Base-by-base conservation (phyloP, 768 basidiomycete species). In the Tubosaeta brunneosetosa region DNA sequence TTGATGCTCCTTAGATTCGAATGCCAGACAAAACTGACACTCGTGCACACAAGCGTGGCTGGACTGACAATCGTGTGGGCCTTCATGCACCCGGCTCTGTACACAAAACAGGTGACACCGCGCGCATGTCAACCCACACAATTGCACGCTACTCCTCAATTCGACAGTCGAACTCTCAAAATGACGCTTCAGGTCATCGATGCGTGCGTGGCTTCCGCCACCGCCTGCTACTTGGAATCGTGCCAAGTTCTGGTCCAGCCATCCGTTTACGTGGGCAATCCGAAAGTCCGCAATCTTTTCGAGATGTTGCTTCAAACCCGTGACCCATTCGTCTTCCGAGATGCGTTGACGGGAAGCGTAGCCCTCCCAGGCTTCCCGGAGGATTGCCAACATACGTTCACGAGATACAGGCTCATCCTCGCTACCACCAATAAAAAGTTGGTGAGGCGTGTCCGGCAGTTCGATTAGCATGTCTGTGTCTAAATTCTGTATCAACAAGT, bases 61-160 rank as follows among this genome's bases (percentile, higher is more conserved):
- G 3, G 22, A 22, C 22, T 22, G 22, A 3, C 22, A 22, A 3
- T 22, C 22, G 22, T 22, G 22, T 22, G 22, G 2, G 3, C 3
- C 22, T 22, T 22, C 22, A 53, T 85, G 84, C 14, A 66, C 67
- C 6, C 75, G 22, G 22, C 22, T 22, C 22, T 22, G 22, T 22
- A 22, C 22, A 22, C 22, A 22, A 2, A 3, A 22, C 22, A 22
- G 22, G 22, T 22, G 22, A 22, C 22, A 22, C 22, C 22, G 22
- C 2, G 56, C 55, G 55, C 84, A 85, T 44, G 72, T 68, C 52
- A 72, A 57, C 44, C 71, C 71, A 62, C 84, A 85, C 2, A 84
- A 61, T 52, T 80, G 74, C 1, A 79, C 64, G 42, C 67, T 74
- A 4, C 71, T 64, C 53, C 66, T 74, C 55, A 85, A 56, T 27